Evolutionary conservation across 108 stramenopile species (phyloP).

Genomic region (Fragilaria radians): DNA sequence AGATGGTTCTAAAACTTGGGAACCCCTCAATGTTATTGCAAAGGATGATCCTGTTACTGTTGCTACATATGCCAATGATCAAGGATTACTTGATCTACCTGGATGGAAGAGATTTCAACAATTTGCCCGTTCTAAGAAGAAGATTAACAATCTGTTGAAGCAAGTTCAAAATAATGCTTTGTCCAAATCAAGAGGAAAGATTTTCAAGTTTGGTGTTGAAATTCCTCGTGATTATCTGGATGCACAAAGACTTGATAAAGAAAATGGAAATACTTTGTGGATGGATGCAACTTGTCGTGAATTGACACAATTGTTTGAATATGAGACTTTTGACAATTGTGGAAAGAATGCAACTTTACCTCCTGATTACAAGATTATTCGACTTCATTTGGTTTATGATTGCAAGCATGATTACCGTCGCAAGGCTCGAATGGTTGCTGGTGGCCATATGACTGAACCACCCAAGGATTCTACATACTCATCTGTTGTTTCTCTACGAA

Average conservation of each 20-base stretch:
- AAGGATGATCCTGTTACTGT: neutral
- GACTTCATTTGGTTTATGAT: neutral
- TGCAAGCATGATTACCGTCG: neutral
- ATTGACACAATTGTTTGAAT: neutral
- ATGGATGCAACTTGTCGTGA: conserved; percentile 2
- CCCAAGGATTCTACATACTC: conserved; percentile 21
- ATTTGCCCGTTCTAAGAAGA: neutral
- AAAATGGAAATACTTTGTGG: conserved; percentile 10
- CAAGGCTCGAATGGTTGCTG: conserved; percentile 13
- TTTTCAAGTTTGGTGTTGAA: conserved; percentile 6
- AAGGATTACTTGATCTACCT: neutral
- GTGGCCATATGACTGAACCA: conserved; percentile 18
- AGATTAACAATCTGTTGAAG: neutral
- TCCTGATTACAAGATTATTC: neutral
- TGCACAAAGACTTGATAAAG: conserved; percentile 1
- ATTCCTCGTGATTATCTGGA: conserved; percentile 1
- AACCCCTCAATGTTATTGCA: too few relatives aligned
- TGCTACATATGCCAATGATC: neutral
- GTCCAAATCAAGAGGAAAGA: too few relatives aligned
- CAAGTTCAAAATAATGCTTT: neutral
- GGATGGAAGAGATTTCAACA: neutral
- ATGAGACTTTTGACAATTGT: neutral
- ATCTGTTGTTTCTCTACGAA: conserved; percentile 21
- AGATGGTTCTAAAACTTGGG: too few relatives aligned
- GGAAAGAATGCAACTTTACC: too few relatives aligned